Evolutionary conservation across 306 rosid species (phyloP), one percentile per base, ranked within the genome.

Genomic region (Luffa acutangula): DNA sequence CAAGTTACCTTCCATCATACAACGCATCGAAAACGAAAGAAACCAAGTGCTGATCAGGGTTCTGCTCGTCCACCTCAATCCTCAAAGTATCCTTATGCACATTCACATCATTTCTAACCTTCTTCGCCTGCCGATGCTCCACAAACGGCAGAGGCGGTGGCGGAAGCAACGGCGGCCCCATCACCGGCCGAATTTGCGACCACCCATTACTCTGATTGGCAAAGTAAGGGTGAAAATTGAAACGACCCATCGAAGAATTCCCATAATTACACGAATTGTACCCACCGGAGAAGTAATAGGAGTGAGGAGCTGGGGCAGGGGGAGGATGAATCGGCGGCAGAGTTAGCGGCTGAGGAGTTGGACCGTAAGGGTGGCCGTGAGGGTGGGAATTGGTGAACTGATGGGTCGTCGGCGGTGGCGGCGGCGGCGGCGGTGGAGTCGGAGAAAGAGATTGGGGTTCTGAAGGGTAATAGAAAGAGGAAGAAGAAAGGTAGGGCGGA

Each of bases 21-120:
- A 90, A 25, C 45, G 97, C 97, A 74, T 94, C 97, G 10, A 94
- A 94, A 82, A 90, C 92, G 75, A 94, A 92, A 3, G 97, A 91
- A 25, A 92, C 82, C 69, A 94, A 87, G 65, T 87, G 86, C 0
- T 86, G 92, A 89, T 91, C 92, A 39, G 95, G 93, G 73, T 89
- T 83, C 12, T 64, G 86, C 13, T 85, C 85, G 78, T 94, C 97
- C 21, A 87, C 42, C 78, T 89, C 89, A 0, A 94, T 67, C 51
- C 81, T 66, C 83, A 94, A 42, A 20, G 97, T 91, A 69, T 86
- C 92, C 81, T 94, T 94, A 65, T 83, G 95, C 53, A 94, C 90
- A 75, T 92, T 94, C 33, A 94, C 98, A 52, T 89, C 87, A 66
- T 86, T 94, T 78, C 80, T 86, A 5, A 94, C 90, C 91, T 90